Base-by-base conservation (phyloP, 2,329 filamentous ascomycete genomes). In the Pyrenophora graminea region DNA sequence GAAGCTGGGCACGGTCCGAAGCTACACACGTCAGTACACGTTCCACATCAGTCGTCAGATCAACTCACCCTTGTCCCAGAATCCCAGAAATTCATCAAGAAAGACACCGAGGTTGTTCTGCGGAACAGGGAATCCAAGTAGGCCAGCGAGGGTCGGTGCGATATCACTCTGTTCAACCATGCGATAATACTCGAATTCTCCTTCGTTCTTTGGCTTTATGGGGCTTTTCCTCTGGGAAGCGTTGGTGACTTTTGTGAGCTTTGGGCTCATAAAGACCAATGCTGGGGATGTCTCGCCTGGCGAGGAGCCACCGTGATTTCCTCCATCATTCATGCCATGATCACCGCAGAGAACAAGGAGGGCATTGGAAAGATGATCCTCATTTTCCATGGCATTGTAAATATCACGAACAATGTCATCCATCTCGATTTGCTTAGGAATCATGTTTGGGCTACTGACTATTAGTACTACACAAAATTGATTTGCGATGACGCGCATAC, bases 321-420 rank as follows among this genome's bases (percentile, higher is more conserved):
- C 94, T 17, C 90, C 94, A 63, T 97, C 93, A 63, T 97, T 99
- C 94, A 99, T 99, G n/a, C 94, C 94, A 69, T 99, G 94, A 65
- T 99, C 95, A 48, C 94, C 94, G 49, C 88, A 91, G 6, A 99
- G 76, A 3, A 99, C 86, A 39, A 99, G 82, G 2, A 99, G 77
- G 0, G 93, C 91, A 4, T 89, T 88, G 27, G 83, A 69, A 1
- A 97, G 83, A 71, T 96, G 88, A 1, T 81, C 69, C 48, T 89
- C 76, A 3, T 80, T 80, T 65, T 88, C 82, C 58, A 99, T 88
- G 6, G 90, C 88, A 10, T 80, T 77, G 67, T 90, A 97, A 21
- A 99, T 87, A 50, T 84, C 77, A 55, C 80, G 79, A 33, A 97
- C 86, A 56, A 97, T 87, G 1, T 75, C 80, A 66, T 97, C 93